A percentile compares a stretch with the other conserved stretches of the same genome.
phyloP scores from a whole-genome alignment of 2,329 filamentous ascomycete genomes.

The Pyrenophora graminea region DNA sequence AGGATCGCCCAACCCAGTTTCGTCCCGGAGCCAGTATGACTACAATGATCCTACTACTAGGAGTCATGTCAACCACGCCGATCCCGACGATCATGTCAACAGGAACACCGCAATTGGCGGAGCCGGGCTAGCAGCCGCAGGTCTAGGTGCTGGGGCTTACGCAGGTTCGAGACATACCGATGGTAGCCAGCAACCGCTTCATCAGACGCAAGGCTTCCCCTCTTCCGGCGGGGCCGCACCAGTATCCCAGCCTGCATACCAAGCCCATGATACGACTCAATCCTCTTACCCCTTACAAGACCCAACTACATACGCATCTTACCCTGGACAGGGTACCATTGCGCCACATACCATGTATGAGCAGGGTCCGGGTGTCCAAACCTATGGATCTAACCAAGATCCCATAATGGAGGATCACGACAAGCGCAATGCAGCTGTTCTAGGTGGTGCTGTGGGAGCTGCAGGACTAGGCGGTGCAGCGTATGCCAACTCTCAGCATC shows the following conservation, averaged over 20 bases:
- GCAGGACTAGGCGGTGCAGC: constrained; percentile 35
- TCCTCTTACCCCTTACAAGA: constrained; percentile 12
- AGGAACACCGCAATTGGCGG: constrained; percentile 32
- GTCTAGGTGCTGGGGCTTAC: constrained; percentile 19
- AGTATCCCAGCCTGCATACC: constrained; percentile 6
- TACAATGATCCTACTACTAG: constrained; percentile 18
- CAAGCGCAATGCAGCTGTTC: constrained; percentile 33
- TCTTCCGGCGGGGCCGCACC: constrained; percentile 5
- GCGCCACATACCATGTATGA: constrained; percentile 24
- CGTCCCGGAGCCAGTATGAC: constrained; percentile 20
- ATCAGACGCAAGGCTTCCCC: constrained; percentile 11
- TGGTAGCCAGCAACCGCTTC: constrained; percentile 13
- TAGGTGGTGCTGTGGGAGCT: constrained; percentile 26
- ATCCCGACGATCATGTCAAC: constrained; percentile 14
- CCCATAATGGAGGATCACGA: constrained; percentile 26
- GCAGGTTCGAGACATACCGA: constrained; percentile 15
- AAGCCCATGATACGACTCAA: constrained; percentile 1
- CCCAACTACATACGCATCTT: constrained; percentile 5
- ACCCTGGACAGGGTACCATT: constrained; percentile 13
- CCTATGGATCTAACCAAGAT: constrained; percentile 25
- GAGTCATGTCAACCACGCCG: constrained; percentile 22
- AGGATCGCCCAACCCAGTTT: constrained; percentile 26
- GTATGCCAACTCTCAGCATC: constrained; percentile 35
- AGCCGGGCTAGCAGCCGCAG: constrained; percentile 22
- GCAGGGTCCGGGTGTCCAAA: constrained; percentile 26